Percentiles rank a stretch among this genome's conserved stretches.
phyloP scores from a whole-genome alignment of 2,329 filamentous ascomycete genomes.

The Rachicladosporium sp. region DNA sequence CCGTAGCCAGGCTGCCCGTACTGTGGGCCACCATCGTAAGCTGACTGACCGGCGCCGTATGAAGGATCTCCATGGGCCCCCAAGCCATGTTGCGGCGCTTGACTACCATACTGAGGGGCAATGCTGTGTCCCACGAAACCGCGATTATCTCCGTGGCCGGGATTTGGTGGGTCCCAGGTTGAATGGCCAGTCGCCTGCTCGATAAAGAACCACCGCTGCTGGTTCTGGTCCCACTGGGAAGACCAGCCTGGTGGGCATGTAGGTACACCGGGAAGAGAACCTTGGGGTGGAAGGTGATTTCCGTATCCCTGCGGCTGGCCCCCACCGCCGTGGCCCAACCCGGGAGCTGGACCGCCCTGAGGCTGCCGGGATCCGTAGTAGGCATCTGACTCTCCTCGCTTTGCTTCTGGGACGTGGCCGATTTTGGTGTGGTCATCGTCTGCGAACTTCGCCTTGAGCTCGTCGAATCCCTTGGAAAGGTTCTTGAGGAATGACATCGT shows the following conservation, averaged over 20 bases:
- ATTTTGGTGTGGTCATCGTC: slow-evolving; percentile 20
- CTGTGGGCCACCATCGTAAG: slow-evolving; percentile 3
- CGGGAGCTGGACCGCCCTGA: slow-evolving; percentile 2
- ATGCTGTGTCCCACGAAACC: no score
- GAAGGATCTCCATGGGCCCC: slow-evolving; percentile 12
- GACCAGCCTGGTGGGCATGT: slow-evolving; percentile 50
- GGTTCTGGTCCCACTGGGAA: slow-evolving; percentile 49
- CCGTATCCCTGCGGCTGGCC: slow-evolving; percentile 13
- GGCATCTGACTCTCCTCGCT: slow-evolving; percentile 5
- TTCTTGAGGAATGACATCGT: slow-evolving; percentile 36
- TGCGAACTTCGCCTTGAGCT: slow-evolving; percentile 24
- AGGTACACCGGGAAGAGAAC: slow-evolving; percentile 25
- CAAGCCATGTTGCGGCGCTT: slow-evolving; percentile 7
- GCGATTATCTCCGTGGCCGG: slow-evolving; percentile 2
- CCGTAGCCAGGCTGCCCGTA: slow-evolving; percentile 18
- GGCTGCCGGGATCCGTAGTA: slow-evolving; percentile 2
- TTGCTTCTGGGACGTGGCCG: slow-evolving; percentile 18
- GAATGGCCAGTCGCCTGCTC: slow-evolving; percentile 49
- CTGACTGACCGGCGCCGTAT: slow-evolving; percentile 9
- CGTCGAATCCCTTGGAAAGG: slow-evolving; percentile 33
- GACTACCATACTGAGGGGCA: slow-evolving; percentile 1
- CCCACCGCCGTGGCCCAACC: slow-evolving; percentile 7
- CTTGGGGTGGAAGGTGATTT: slow-evolving; percentile 15
- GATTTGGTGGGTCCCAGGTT: slow-evolving; percentile 49
- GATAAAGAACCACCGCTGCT: slow-evolving; percentile 53